Base-by-base conservation (phyloP, 2,329 filamentous ascomycete species). In the Calonectria hawksworthii region DNA sequence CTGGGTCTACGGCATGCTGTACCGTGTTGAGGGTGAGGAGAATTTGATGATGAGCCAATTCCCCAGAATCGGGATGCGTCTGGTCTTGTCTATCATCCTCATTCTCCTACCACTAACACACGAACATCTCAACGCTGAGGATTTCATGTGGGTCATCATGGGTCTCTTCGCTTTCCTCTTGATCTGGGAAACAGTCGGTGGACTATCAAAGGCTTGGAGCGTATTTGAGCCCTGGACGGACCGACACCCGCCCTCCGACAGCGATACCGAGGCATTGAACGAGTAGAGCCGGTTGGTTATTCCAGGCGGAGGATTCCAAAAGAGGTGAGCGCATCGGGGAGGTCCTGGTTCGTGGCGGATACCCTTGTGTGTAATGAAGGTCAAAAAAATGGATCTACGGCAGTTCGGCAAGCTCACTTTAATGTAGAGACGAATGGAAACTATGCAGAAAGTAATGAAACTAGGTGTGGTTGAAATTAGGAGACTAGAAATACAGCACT, bases 171-270 rank as follows among this genome's bases (percentile, higher is more conserved):
- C 84, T 0, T 84, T 87, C 70, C 80, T 86, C 6, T 76, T 86
- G 4, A 75, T 88, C 13, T 88, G 86, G 87, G 87, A 88, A 79
- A 88, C 85, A 26, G 70, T 88, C 9, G 84, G 83, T 2, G 83
- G 84, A 0, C 41, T 85, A 41, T 77, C 81, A 13, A 83, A 79
- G 68, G 79, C 79, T 2, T 79, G 83, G 0, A 74, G 74, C 23
- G 26, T 85, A 4, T 84, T 85, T 74, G 84, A 85, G 75, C 83
- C 83, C 21, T 85, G 84, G 84, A 79, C 74, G 2, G 71, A 81
- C 32, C 75, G 77, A 4, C 65, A 83, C 61, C 79, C 83, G 1
- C 84, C 84, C 3, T 38, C 73, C 9, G 81, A 81, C 47, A 77
- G 80, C 8, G 74, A 82, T 59, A 74, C 67, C 28, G 68, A 77